A percentile compares a stretch with the other conserved stretches of the same genome.
Conservation (phyloP, 1,284 basidiomycete species). For the Sporisorium graminicola region DNA sequence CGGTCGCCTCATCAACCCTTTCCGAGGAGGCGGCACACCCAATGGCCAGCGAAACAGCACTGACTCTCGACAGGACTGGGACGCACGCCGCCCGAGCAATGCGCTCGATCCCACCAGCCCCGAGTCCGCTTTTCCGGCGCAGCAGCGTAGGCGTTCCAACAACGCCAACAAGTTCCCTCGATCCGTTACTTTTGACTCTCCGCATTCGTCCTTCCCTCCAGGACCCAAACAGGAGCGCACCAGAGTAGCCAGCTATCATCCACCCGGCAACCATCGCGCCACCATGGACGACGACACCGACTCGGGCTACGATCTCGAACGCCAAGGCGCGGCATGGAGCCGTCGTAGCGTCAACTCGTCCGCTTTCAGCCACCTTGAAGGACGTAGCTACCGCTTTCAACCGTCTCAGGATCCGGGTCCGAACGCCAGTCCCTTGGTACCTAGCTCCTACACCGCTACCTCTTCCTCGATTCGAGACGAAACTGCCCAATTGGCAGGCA, state of each 20-base stretch:
- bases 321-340: constrained; percentile 29
- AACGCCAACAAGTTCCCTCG: constrained; percentile 29
- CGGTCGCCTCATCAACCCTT: constrained; percentile 37
- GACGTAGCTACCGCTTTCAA: constrained; percentile 59
- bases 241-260: constrained; percentile 36
- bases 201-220: constrained; percentile 48
- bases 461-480: constrained; percentile 60
- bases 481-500: constrained; percentile 65
- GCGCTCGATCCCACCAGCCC: constrained; percentile 32
- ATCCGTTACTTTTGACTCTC: constrained; percentile 48
- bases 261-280: constrained; percentile 13
- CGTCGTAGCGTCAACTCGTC: constrained; percentile 45
- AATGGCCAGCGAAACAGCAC: background rate
- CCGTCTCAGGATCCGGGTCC: constrained; percentile 32
- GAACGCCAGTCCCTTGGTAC: constrained; percentile 31
- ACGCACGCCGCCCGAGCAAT: constrained; percentile 44
- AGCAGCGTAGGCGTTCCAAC: constrained; percentile 24
- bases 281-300: constrained; percentile 33
- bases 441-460: constrained; percentile 64
- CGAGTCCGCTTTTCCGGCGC: constrained; percentile 7
- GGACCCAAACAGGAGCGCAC: constrained; percentile 30
- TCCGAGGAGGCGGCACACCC: constrained; percentile 20
- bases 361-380: constrained; percentile 63
- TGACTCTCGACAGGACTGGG: constrained; percentile 18
- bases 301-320: constrained; percentile 46